phyloP scores from a whole-genome alignment of 2,329 filamentous ascomycete genomes.

The Harringtonia lauricola region DNA sequence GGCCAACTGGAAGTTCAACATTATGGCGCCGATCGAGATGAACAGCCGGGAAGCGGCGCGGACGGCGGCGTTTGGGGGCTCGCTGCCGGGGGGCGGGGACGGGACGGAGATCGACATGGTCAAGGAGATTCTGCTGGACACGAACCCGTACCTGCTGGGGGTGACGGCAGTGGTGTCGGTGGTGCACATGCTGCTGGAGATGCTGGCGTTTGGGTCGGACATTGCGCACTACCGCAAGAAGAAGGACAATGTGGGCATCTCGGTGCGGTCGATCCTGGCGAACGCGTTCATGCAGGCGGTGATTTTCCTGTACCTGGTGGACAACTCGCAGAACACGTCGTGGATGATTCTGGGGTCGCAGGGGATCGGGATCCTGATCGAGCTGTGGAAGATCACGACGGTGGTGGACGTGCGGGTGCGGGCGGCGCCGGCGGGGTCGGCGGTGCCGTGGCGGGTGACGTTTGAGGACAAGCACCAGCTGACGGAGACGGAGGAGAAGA shows the following conservation, averaged over 20 bases:
- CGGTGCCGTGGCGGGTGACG: constrained; percentile 66
- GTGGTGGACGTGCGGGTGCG: constrained; percentile 81
- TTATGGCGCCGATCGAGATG: constrained; percentile 76
- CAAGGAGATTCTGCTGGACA: constrained; percentile 90
- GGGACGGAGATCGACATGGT: constrained; percentile 94
- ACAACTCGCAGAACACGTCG: constrained; percentile 94
- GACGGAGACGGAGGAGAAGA: constrained; percentile 91
- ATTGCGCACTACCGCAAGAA: constrained; percentile 98
- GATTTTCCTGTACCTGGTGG: constrained; percentile 92
- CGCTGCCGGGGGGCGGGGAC: constrained; percentile 68
- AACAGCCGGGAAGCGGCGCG: constrained; percentile 74
- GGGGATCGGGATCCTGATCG: constrained; percentile 63
- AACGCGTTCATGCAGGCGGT: constrained; percentile 96
- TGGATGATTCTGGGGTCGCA: constrained; percentile 98
- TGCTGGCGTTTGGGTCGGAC: constrained; percentile 92
- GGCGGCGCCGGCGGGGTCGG: constrained; percentile 52
- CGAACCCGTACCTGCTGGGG: constrained; percentile 79
- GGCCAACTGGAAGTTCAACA: constrained; percentile 78
- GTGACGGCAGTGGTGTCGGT: constrained; percentile 79
- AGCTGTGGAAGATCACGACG: constrained; percentile 92
- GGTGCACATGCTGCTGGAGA: constrained; percentile 90
- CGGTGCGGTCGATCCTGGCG: constrained; percentile 86
- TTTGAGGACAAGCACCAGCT: constrained; percentile 98
- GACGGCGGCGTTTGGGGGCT: constrained; percentile 63
- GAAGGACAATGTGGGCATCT: constrained; percentile 97